Conservation (phyloP, 2,329 filamentous ascomycete genomes). For the Scedosporium minutisporum region DNA sequence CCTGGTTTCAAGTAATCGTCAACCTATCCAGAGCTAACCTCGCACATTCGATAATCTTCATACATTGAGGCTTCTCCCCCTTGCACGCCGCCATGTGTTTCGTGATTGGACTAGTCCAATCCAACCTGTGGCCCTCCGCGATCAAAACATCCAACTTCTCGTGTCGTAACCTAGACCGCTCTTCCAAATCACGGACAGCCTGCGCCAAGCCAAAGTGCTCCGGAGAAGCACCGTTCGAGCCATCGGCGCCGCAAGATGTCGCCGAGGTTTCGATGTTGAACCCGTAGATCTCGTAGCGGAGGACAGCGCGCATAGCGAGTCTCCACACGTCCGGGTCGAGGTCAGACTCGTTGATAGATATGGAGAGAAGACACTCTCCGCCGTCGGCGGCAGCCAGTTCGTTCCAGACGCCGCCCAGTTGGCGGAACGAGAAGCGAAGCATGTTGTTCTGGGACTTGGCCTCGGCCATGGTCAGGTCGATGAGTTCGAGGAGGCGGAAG, state of each 20-base stretch:
- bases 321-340: slow-evolving; percentile 47
- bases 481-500: slow-evolving; percentile 40
- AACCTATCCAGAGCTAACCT: slow-evolving; percentile 1
- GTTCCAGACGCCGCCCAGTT: slow-evolving; percentile 41
- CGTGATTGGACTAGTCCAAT: not conserved
- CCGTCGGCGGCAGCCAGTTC: slow-evolving; percentile 15
- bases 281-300: slow-evolving; percentile 50
- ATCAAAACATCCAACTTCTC: slow-evolving; percentile 34
- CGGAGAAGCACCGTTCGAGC: slow-evolving; percentile 5
- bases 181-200: slow-evolving; percentile 43
- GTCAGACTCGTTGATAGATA: slow-evolving; percentile 28
- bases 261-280: slow-evolving; percentile 17
- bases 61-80: not conserved
- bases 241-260: not conserved
- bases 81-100: slow-evolving; percentile 16
- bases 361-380: slow-evolving; percentile 15
- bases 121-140: not conserved
- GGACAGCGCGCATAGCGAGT: slow-evolving; percentile 39
- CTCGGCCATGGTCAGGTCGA: slow-evolving; percentile 39
- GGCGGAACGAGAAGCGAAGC: slow-evolving; percentile 34
- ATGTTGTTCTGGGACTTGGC: slow-evolving; percentile 32
- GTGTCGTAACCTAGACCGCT: slow-evolving; percentile 38
- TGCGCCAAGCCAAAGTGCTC: slow-evolving; percentile 42
- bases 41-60: slow-evolving; percentile 1
- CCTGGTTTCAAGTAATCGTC: not conserved